Evolutionary conservation across 2,329 filamentous ascomycete genomes (phyloP).

Genomic region (Helotiales sp.): DNA sequence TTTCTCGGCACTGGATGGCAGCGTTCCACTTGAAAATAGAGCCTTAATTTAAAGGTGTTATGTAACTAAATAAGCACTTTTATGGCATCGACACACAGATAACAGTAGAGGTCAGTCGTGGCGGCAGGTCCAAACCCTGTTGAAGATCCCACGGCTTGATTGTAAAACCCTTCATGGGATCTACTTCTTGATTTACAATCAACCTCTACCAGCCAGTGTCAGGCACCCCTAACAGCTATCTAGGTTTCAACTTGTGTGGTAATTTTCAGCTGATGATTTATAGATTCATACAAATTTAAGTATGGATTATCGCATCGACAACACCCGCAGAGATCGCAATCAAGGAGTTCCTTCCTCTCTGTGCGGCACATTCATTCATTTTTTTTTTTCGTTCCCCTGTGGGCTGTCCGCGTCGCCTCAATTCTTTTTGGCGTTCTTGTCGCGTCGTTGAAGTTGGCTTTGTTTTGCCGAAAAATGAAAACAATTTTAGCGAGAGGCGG

Average conservation of each 20-base stretch:
- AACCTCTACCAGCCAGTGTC: not conserved
- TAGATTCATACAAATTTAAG: no score
- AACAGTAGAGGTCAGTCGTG: not conserved
- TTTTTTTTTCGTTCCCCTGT: not conserved
- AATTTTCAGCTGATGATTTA: no score
- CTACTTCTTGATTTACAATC: no score
- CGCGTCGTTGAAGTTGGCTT: not conserved
- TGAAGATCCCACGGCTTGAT: not conserved
- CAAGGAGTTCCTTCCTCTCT: conserved; percentile 1
- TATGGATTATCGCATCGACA: not conserved
- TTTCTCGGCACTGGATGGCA: no score
- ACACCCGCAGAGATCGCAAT: not conserved
- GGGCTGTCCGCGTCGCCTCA: not conserved
- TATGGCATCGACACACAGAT: not conserved
- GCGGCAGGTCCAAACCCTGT: not conserved
- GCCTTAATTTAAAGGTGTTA: not conserved
- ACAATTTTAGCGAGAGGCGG: not conserved
- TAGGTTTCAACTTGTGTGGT: not conserved
- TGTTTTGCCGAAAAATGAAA: not conserved
- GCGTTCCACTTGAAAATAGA: no score
- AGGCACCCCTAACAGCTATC: not conserved
- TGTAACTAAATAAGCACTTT: not conserved
- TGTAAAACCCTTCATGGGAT: no score
- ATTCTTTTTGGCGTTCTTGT: not conserved
- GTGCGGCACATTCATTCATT: not conserved